Base-by-base conservation (phyloP, 148 eudicot genomes). In the Tetragonia tetragonoides region DNA sequence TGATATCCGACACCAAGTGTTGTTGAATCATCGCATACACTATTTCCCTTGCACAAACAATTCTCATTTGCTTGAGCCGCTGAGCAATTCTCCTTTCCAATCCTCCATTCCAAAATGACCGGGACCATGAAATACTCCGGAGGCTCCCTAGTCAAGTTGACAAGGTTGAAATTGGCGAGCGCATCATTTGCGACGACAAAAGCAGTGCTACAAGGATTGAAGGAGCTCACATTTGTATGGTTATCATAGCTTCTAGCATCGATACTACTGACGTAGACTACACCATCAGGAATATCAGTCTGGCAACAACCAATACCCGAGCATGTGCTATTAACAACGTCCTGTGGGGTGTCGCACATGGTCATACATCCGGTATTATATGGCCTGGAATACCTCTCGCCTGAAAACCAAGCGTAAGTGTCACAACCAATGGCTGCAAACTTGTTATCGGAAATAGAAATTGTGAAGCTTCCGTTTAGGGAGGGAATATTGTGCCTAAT, bases 281-380 rank as follows among this genome's bases (percentile, higher is more conserved):
- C 60, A 0, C 71, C 79, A 1, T 62, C 71, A 4, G 83, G 83
- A 12, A 81, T 61, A 1, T 21, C 28, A 17, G 38, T 61, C 5
- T 49, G 56, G 39, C 83, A 81, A 20, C 83, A 81, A 0, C 83
- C 83, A 7, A 54, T 10, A 10, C 79, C 83, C 1, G 68, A 21
- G 49, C 83, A 81, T 14, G 54, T 5, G 1, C 51, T 49, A 20
- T 64, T 37, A 9, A 10, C 34, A 3, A 81, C 57, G 3, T 75
- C 79, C 0, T 40, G 10, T 6, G 37, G 53, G 3, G 2, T 2
- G 14, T 6, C 4, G 18, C 83, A 81, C 17, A 12, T 16, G 0
- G 75, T 81, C 59, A 81, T 34, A 46, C 83, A 81, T 63, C 79
- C 83, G 0, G 83, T 78, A 8, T n/a, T 62, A 20, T 28, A 78